Evolutionary conservation across 208 protist species (phyloP), one percentile per base, ranked within the genome.

Genomic region (Leishmania arabica): DNA sequence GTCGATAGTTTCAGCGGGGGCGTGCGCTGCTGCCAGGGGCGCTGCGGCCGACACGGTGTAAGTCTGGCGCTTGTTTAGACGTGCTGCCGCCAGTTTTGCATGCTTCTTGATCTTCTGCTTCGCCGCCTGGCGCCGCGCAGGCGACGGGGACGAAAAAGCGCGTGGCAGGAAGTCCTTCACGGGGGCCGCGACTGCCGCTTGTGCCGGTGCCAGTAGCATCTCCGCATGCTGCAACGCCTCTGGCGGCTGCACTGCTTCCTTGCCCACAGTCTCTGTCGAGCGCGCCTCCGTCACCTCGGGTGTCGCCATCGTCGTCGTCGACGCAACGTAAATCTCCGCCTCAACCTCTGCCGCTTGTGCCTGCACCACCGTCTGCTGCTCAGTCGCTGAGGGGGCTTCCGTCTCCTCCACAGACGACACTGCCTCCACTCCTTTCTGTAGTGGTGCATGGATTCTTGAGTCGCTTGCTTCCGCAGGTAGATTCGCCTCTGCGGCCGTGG

Each of bases 71-170:
- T 45, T 56, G 21, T 24, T 53, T 13, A 78, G 74, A 27, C 88
- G 87, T 49, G 58, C 75, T 69, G 79, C 84, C 0, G 80, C 88
- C 34, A 88, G 79, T 81, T 88, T 89, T 19, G 82, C 83, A 47
- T 91, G 88, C 37, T 84, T 81, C 60, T 90, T 84, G 76, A 93
- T 79, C 65, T 82, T 86, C 76, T 84, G 82, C 84, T 89, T 91
- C 19, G 85, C 83, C 13, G 83, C 78, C 34, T 85, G 81, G 62
- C 51, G 66, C 51, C 80, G 71, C 45, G 77, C 77, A 9, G 75
- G 60, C 45, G 77, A 71, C 53, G 62, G 73, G 3, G 79, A 78
- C 6, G 80, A 58, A 19, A 37, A 17, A 2, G 53, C 42, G 37
- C 3, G 15, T 60, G 51, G n/a, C 49, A 62, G 71, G 6, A n/a